Evolutionary conservation across 176 grass and related monocot genomes (phyloP), one percentile per base, ranked within the genome.

Genomic region (Ampelocalamus luodianensis): DNA sequence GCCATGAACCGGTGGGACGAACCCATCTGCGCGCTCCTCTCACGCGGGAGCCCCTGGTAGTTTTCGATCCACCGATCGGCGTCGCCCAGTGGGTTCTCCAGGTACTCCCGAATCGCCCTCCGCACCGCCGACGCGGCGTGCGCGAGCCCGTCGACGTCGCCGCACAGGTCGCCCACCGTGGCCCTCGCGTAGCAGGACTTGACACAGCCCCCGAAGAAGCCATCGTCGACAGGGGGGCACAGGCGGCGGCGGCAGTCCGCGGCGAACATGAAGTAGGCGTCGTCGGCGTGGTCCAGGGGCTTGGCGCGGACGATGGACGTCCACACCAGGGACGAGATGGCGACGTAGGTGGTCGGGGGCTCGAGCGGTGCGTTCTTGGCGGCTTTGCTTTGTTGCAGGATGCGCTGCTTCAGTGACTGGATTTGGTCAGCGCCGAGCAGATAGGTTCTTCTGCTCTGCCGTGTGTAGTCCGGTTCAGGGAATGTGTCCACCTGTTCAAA

Each of bases 201-300:
- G 27, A 53, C 1, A 74, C 88, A 90, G 77, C 90, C 90, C 12
- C 93, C 90, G 29, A 92, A 95, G 82, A 86, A 95, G 3, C 71
- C 50, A 0, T 3, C 36, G 1, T 78, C 79, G 0, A 85, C 9
- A 3, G 88, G 90, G 11, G 88, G 90, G 9, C 65, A 67, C 27
- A 90, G 65, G 11, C 68, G 79, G 8, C 42, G 39, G 4, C 90
- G 86, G 73, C 79, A 72, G 74, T 92, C 86, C 3, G 86, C 88
- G 24, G 65, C 16, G 72, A 92, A 81, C 23, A 56, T 23, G 10
- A 92, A 64, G 68, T 60, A 39, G 5, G 15, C 65, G 16, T 63
- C 64, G 13, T 1, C 74, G 48, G 12, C 74, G 40, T 34, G 3
- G 48, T 43, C 20, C 1, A 4, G 2, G 5, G 2, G 6, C 53